Conservation (phyloP, 768 basidiomycete genomes). For the Clitopilus passeckerianus region DNA sequence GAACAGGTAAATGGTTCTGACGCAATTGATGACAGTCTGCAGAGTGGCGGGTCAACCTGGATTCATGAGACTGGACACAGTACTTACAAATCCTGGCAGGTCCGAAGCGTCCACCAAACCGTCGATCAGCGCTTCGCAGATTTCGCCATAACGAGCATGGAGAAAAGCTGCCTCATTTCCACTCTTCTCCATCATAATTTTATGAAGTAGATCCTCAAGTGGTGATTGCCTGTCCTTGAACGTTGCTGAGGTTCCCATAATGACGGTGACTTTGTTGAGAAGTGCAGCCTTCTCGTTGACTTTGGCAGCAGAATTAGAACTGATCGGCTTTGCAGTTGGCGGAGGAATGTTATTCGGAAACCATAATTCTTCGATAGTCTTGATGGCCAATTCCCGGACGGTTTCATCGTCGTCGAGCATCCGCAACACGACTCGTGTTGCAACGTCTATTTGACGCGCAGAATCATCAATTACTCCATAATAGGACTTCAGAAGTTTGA, state of each 20-base stretch:
- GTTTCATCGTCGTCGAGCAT: constrained; percentile 93
- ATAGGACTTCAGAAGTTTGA: constrained; percentile 87
- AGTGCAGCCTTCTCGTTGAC: constrained; percentile 49
- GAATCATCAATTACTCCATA: constrained; percentile 62
- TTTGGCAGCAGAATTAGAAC: constrained; percentile 18
- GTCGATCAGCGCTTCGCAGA: constrained; percentile 84
- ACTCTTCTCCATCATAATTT: constrained; percentile 74
- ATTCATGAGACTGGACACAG: background rate
- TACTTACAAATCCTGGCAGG: constrained; percentile 69
- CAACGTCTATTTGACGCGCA: constrained; percentile 69
- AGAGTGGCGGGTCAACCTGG: background rate
- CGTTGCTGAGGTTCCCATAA: constrained; percentile 80
- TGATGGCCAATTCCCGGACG: constrained; percentile 89
- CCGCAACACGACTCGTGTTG: constrained; percentile 73
- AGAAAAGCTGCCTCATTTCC: constrained; percentile 46
- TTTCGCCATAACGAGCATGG: constrained; percentile 68
- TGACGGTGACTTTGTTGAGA: constrained; percentile 65
- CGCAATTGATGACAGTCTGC: constrained; percentile 78
- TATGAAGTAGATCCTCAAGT: constrained; percentile 80
- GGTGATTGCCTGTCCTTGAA: constrained; percentile 83
- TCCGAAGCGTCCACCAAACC: constrained; percentile 84
- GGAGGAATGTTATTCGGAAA: constrained; percentile 41
- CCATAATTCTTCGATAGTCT: constrained; percentile 90
- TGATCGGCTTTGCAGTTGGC: constrained; percentile 33
- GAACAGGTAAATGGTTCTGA: constrained; percentile 82